Evolutionary conservation across 1,139 yeast genomes (phyloP), one percentile per base, ranked within the genome.

Genomic region (Pichia norvegensis): DNA sequence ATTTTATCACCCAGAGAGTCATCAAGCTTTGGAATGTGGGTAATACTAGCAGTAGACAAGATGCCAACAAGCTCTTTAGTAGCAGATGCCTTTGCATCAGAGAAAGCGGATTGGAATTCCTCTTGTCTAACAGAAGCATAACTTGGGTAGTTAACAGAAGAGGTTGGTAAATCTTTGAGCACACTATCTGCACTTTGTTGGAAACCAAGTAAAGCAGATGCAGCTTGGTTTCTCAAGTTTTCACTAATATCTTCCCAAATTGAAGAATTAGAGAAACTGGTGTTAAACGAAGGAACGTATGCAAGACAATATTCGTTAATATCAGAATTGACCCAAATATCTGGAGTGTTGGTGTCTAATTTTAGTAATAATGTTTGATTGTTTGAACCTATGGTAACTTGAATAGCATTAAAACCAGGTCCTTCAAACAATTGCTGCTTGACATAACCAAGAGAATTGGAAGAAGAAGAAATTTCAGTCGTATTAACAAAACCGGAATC

Each of bases 281-380:
- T 14, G 11, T 41, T 22, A 19, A 39, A 45, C 11, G 46, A 13
- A 21, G 53, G 44, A 22, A 41, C 46, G 38, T 41, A 46, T 3
- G 53, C 52, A 16, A 36, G 33, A 37, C 55, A 52, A 21, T 29
- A 44, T 21, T 48, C 46, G 31, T 51, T 51, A 8, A 36, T 17
- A 17, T 41, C 46, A 7, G 51, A 36, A 33, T 48, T 47, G 23
- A 52, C 52, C 55, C 55, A 53, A 21, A 46, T 38, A n/a, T 41
- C 46, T 1, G 53, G 40, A 10, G 50, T 29, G 8, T 37, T 46
- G 2, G 52, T 41, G 29, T 53, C 56, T 25, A 53, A 38, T 27
- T 39, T 46, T 2, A 53, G 41, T 2, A 33, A 35, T 8, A 53
- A 31, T 3, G 49, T 44, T 40, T 51, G 49, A 21, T 49, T 46